Percentiles rank a stretch among this genome's conserved stretches.
Conservation (phyloP, 768 basidiomycete species). For the Lactarius hatsudake region DNA sequence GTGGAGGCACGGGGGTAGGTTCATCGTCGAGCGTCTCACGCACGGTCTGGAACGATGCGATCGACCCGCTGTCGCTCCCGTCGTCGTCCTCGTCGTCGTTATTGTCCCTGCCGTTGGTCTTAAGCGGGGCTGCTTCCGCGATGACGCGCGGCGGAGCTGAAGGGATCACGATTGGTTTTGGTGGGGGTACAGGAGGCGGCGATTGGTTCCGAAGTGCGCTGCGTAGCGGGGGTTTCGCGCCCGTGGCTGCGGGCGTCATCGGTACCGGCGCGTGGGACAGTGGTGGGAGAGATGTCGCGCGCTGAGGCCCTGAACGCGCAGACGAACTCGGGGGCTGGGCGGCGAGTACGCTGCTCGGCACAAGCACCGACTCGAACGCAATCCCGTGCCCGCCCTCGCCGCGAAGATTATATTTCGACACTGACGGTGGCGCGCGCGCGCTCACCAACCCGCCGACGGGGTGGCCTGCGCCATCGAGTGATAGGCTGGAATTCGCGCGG, state of each 20-base stretch:
- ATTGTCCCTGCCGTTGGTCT: not conserved
- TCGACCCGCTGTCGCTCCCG: slow-evolving; percentile 45
- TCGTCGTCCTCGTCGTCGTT: slow-evolving; percentile 23
- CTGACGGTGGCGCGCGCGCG: slow-evolving; percentile 22
- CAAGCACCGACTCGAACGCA: slow-evolving; percentile 19
- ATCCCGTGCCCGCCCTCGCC: slow-evolving; percentile 23
- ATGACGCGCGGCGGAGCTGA: slow-evolving; percentile 22
- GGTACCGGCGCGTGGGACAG: not conserved
- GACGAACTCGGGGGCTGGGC: not conserved
- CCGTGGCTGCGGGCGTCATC: not conserved
- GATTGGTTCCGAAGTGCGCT: slow-evolving; percentile 55
- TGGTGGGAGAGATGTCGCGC: slow-evolving; percentile 5
- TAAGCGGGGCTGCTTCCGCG: not conserved
- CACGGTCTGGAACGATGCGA: slow-evolving; percentile 67
- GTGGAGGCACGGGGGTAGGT: slow-evolving; percentile 18
- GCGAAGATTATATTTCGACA: slow-evolving; percentile 22
- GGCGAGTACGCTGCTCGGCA: slow-evolving; percentile 10
- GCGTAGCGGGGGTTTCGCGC: slow-evolving; percentile 49
- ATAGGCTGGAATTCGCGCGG: slow-evolving; percentile 13
- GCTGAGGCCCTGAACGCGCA: not conserved
- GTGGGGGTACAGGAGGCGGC: slow-evolving; percentile 21
- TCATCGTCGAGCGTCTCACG: slow-evolving; percentile 49
- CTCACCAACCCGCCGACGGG: slow-evolving; percentile 8
- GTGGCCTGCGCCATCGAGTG: slow-evolving; percentile 1
- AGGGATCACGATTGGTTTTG: slow-evolving; percentile 17